Percentiles rank a stretch among this genome's conserved stretches.
Evolutionary conservation across 805 yeast species (phyloP).

Genomic region (Nakazawaea wickerhamii): DNA sequence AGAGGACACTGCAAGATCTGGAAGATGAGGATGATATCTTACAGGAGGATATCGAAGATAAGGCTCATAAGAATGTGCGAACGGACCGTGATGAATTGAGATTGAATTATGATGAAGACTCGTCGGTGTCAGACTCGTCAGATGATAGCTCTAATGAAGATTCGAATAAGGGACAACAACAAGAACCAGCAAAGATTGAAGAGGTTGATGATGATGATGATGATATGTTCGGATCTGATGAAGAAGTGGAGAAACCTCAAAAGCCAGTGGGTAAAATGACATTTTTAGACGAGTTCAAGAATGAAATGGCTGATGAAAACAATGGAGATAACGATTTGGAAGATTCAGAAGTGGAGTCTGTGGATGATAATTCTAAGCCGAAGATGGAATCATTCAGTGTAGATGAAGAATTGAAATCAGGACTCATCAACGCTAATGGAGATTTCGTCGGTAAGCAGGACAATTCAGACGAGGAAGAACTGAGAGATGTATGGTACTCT

Average conservation of each 20-base stretch:
- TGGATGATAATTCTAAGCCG: slow-evolving; percentile 23
- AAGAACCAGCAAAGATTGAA: slow-evolving; percentile 16
- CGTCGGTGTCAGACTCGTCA: slow-evolving; percentile 12
- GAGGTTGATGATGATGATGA: slow-evolving; percentile 28
- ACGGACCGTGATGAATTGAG: slow-evolving; percentile 8
- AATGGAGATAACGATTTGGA: slow-evolving; percentile 23
- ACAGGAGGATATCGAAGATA: slow-evolving; percentile 18
- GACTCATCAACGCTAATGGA: slow-evolving; percentile 56
- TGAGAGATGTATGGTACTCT: slow-evolving; percentile 30
- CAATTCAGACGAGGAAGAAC: slow-evolving; percentile 23
- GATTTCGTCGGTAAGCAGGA: slow-evolving; percentile 43
- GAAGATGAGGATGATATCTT: slow-evolving; percentile 15
- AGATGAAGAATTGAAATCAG: slow-evolving; percentile 50
- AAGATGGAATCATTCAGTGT: slow-evolving; percentile 61
- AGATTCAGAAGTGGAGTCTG: slow-evolving; percentile 20
- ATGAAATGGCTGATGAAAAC: slow-evolving; percentile 20
- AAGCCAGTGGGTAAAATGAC: slow-evolving; percentile 2
- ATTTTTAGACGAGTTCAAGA: slow-evolving; percentile 4
- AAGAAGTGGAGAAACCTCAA: slow-evolving; percentile 13
- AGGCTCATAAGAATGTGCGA: background rate
- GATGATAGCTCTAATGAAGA: slow-evolving; percentile 16
- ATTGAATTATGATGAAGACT: slow-evolving; percentile 19
- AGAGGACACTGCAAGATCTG: background rate
- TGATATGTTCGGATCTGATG: slow-evolving; percentile 38
- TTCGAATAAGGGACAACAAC: slow-evolving; percentile 8